A percentile compares a stretch with the other conserved stretches of the same genome.
These are phyloP conservation scores for Eutypella sp. DNA, from an alignment of 2,329 filamentous ascomycete genomes.

Conservation along the genomic window DNA sequence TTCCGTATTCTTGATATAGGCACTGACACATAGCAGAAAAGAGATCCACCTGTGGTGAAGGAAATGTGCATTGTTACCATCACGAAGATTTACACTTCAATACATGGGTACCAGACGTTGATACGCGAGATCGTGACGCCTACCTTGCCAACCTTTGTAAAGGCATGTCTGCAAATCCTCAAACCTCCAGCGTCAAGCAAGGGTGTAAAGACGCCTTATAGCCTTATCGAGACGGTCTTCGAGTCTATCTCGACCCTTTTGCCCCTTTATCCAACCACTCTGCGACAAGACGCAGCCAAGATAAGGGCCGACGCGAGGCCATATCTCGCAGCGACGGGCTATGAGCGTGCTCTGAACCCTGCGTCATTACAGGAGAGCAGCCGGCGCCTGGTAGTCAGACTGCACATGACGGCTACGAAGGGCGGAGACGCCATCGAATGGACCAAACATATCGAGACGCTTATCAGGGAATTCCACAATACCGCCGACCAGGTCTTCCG, in stretches of 20 bases:
- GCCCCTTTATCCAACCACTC: constrained; percentile 76
- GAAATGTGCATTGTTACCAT: constrained; percentile 72
- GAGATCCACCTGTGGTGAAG: constrained; percentile 69
- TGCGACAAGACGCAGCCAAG: constrained; percentile 69
- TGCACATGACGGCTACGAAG: constrained; percentile 79
- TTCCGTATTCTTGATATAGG: not conserved
- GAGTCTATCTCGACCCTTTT: constrained; percentile 68
- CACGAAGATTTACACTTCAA: constrained; percentile 76
- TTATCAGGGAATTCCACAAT: constrained; percentile 61
- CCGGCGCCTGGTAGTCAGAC: constrained; percentile 60
- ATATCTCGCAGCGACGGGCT: constrained; percentile 61
- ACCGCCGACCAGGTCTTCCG: constrained; percentile 75
- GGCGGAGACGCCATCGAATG: constrained; percentile 74
- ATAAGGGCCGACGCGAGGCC: constrained; percentile 56
- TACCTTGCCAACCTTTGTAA: constrained; percentile 68
- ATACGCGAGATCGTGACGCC: constrained; percentile 85
- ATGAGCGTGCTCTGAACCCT: constrained; percentile 44
- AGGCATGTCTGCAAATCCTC: constrained; percentile 64
- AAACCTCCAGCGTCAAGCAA: constrained; percentile 38
- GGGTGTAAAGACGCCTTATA: constrained; percentile 34
- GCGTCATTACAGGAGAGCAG: constrained; percentile 51
- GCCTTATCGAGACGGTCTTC: constrained; percentile 62
- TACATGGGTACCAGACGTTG: constrained; percentile 77
- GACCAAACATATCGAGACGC: constrained; percentile 58
- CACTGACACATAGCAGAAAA: constrained; percentile 51